A percentile compares a stretch with the other conserved stretches of the same genome.
These are phyloP conservation scores for Populus euphratica DNA, from an alignment of 345 rosid genomes.

Conservation along the genomic window DNA sequence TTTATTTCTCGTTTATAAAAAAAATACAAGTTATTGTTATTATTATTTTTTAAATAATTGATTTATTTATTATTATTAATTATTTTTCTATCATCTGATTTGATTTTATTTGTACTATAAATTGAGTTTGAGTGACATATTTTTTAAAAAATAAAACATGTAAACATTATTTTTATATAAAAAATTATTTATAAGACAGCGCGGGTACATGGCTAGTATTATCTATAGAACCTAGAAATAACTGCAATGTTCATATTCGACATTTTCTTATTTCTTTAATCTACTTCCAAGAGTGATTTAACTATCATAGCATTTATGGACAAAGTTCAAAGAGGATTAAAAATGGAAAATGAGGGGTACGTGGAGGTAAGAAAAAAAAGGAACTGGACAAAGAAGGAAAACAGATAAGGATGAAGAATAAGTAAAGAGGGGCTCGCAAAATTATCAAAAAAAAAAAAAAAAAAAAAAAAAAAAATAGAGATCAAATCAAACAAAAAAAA, in stretches of 20 bases:
- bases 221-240: background rate
- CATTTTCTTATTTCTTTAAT: background rate
- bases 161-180: no score
- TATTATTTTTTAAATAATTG: no score
- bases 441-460: background rate
- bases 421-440: conserved; percentile 34
- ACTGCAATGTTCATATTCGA: background rate
- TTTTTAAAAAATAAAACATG: no score
- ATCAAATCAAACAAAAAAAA: no score
- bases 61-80: no score
- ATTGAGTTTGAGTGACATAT: no score
- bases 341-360: background rate
- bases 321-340: background rate
- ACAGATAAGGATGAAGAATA: conserved; percentile 55
- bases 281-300: background rate
- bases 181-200: rapidly evolving
- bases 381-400: conserved; percentile 18
- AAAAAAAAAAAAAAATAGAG: no score
- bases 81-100: no score
- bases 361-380: conserved; percentile 16
- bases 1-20: no score
- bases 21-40: no score
- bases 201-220: no score
- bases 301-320: background rate
- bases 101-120: rapidly evolving